phyloP scores from a whole-genome alignment of 2,329 filamentous ascomycete genomes.

The Calonectria hawksworthii region DNA sequence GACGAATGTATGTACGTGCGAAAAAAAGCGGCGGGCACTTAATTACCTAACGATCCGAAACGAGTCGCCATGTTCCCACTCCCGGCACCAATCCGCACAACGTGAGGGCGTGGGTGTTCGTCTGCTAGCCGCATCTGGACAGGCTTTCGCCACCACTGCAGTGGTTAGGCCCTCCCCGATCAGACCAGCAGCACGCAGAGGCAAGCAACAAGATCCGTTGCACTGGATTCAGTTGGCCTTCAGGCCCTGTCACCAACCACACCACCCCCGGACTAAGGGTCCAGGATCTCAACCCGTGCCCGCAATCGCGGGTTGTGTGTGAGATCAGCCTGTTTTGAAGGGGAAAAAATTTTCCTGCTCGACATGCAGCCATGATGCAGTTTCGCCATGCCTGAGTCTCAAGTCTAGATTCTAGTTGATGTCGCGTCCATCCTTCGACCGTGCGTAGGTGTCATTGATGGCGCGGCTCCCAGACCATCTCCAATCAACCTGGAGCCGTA shows the following conservation, averaged over 20 bases:
- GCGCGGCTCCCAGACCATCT: slow-evolving; percentile 27
- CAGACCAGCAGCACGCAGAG: slow-evolving; percentile 38
- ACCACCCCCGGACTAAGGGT: slow-evolving; percentile 37
- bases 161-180: slow-evolving; percentile 35
- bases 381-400: slow-evolving; percentile 12
- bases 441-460: slow-evolving; percentile 24
- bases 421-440: slow-evolving; percentile 13
- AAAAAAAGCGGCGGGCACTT: slow-evolving; percentile 27
- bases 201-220: slow-evolving; percentile 40
- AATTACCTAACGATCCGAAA: slow-evolving; percentile 38
- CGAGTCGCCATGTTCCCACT: slow-evolving; percentile 35
- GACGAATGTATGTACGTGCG: slow-evolving; percentile 20
- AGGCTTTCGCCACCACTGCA: slow-evolving; percentile 32
- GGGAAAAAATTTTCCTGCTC: slow-evolving; percentile 26
- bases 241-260: slow-evolving; percentile 34
- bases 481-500: slow-evolving; percentile 36
- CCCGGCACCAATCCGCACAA: slow-evolving; percentile 26
- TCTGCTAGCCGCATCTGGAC: slow-evolving; percentile 33
- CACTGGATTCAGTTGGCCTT: slow-evolving; percentile 41
- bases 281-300: slow-evolving; percentile 39
- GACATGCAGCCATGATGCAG: slow-evolving; percentile 21
- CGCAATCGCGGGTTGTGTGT: slow-evolving; percentile 31
- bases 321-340: slow-evolving; percentile 14
- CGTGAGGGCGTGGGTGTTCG: slow-evolving; percentile 27
- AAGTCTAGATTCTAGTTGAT: slow-evolving; percentile 15